A percentile compares a stretch with the other conserved stretches of the same genome.
Evolutionary conservation across 768 basidiomycete genomes (phyloP).

Genomic region (Lentinus tigrinus): DNA sequence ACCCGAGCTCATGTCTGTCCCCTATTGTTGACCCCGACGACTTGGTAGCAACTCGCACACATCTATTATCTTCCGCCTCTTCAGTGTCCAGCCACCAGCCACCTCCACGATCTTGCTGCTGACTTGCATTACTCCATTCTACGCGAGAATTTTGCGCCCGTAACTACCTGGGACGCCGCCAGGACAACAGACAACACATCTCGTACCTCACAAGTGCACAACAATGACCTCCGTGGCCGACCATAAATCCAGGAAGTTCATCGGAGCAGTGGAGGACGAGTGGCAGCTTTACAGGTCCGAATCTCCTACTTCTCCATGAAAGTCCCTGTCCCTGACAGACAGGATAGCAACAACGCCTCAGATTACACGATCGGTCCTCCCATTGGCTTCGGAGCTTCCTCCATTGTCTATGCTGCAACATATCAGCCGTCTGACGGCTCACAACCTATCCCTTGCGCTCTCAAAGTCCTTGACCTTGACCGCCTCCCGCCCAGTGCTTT

Average conservation of each 20-base stretch:
- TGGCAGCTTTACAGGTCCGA: constrained; percentile 78
- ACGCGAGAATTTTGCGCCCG: too few relatives aligned
- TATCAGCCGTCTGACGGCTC: constrained; percentile 46
- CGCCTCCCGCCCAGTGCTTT: constrained; percentile 68
- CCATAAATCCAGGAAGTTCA: constrained; percentile 42
- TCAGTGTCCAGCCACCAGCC: too few relatives aligned
- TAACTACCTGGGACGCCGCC: too few relatives aligned
- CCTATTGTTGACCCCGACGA: too few relatives aligned
- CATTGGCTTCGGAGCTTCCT: constrained; percentile 91
- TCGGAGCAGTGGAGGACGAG: constrained; percentile 82
- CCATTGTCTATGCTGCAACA: constrained; percentile 80
- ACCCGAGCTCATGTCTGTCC: too few relatives aligned
- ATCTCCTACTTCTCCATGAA: background rate
- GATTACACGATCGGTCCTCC: constrained; percentile 78
- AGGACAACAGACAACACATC: too few relatives aligned
- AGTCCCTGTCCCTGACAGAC: background rate
- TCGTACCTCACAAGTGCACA: background rate
- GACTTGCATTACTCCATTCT: too few relatives aligned
- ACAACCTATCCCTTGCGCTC: constrained; percentile 60
- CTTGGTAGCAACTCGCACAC: too few relatives aligned
- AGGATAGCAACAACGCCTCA: constrained; percentile 56
- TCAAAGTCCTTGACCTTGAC: constrained; percentile 91
- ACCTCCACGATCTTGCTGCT: too few relatives aligned
- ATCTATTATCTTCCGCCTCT: too few relatives aligned
- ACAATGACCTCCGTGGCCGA: constrained; percentile 20